Base-by-base conservation (phyloP, 768 basidiomycete genomes). In the Leccinum longicurvipes region DNA sequence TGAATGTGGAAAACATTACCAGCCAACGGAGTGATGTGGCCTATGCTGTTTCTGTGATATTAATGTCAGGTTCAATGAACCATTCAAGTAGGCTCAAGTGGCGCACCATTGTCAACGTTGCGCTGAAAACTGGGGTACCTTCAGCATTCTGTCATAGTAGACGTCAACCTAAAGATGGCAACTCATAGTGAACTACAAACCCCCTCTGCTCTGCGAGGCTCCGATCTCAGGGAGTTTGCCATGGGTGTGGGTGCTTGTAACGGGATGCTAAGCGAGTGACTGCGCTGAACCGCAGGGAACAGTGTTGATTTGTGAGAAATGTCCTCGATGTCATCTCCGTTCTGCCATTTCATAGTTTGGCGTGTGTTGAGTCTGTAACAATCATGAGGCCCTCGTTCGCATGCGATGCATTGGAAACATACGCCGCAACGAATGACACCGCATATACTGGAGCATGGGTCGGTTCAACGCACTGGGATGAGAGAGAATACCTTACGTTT, bases 381-480 rank as follows among this genome's bases (percentile, higher is more conserved):
- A 44, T 19, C 51, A 74, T 56, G 42, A 58, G 59, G 19, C 21
- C 17, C 17, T 19, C 17, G 25, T 19, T 7, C 12, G 15, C 21
- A 47, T 23, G n/a, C 0, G 4, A 3, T 2, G 21, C 15, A 47
- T 36, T 19, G 41, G 39, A 44, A 4, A 71, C 81, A 51, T 64
- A 84, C 82, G 85, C 83, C 47, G 85, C 84, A 65, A 87, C 72
- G 69, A 84, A 77, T 17, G 85, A 86, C 50, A 82, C 79, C 0
- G 78, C 82, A 59, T 86, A 84, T 17, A 85, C 83, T 84, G 51
- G 27, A 50, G 23, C 17, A 52, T 28, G 50, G 24, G 46, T 44
- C 44, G 56, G 47, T 52, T 45, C 42, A 49, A 24, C 12, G 59
- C 21, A 24, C n/a, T 8, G 17, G 47, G 17, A 34, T n/a, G n/a